Percentiles rank a stretch among this genome's conserved stretches.
Evolutionary conservation across 129 eudicot species (phyloP).

Genomic region (Artemisia annua): DNA sequence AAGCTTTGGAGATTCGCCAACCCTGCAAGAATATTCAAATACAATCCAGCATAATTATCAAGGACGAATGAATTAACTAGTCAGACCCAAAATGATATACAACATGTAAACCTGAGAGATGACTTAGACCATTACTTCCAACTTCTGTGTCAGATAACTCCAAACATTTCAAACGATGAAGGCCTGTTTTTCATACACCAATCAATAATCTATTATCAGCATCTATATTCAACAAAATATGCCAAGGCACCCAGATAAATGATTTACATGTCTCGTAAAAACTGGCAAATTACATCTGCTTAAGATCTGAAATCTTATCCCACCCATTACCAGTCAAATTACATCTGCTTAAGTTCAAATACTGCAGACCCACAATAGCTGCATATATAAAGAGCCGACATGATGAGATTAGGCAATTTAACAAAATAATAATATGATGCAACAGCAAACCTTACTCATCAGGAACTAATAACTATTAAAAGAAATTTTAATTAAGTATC

Average conservation of each 20-base stretch:
- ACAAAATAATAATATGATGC: neutral
- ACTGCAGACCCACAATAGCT: conserved; percentile 67
- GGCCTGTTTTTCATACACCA: no score
- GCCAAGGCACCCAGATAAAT: no score
- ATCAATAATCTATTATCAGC: neutral
- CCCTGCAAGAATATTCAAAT: conserved; percentile 36
- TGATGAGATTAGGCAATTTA: neutral
- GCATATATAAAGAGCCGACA: neutral
- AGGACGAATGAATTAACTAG: no score
- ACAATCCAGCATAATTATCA: neutral
- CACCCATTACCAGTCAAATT: conserved; percentile 24
- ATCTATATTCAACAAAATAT: neutral
- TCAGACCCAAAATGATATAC: neutral
- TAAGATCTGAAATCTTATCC: neutral
- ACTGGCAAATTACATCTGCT: neutral
- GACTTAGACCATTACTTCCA: conserved; percentile 74
- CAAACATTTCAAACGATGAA: no score
- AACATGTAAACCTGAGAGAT: conserved; percentile 61
- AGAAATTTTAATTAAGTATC: neutral
- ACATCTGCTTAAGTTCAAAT: conserved; percentile 86
- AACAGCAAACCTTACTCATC: neutral
- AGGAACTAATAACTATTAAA: no score
- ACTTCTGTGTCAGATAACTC: conserved; percentile 86
- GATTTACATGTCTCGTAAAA: no score
- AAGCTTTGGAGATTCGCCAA: conserved; percentile 68